Evolutionary conservation across 176 grass and related monocot species (phyloP).

Genomic region (Dendrocalamus sinicus): DNA sequence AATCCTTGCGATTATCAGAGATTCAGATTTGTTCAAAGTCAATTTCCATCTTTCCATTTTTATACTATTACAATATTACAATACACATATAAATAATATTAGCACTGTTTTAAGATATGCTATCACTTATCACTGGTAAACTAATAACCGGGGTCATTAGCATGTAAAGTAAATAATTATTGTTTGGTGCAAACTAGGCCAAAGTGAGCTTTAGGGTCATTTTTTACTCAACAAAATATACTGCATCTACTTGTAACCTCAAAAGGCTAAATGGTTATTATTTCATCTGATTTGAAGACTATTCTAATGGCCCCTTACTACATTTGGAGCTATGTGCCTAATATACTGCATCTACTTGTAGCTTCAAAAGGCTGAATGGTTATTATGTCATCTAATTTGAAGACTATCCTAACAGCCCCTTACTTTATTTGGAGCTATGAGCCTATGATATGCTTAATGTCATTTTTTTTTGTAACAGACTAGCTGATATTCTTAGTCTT

Average conservation of each 20-base stretch:
- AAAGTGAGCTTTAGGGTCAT: background rate
- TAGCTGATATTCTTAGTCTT: background rate
- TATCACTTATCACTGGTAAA: conserved; percentile 30
- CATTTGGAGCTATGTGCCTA: background rate
- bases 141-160: background rate
- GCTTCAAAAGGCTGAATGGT: conserved; percentile 6
- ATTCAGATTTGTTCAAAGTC: background rate
- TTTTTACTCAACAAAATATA: background rate
- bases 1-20: background rate
- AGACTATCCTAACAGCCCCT: background rate
- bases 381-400: conserved; percentile 26
- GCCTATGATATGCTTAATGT: background rate
- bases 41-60: background rate
- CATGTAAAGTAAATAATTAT: background rate
- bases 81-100: background rate
- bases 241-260: conserved; percentile 3
- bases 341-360: conserved; percentile 9
- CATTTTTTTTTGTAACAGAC: background rate
- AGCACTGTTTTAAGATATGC: background rate
- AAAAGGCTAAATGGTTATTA: conserved; percentile 13
- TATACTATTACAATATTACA: conserved; percentile 9
- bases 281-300: conserved; percentile 24
- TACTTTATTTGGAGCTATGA: background rate
- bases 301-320: background rate
- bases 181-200: background rate